Evolutionary conservation across 441 rosid genomes (phyloP).

Genomic region (Gossypium gossypioides): DNA sequence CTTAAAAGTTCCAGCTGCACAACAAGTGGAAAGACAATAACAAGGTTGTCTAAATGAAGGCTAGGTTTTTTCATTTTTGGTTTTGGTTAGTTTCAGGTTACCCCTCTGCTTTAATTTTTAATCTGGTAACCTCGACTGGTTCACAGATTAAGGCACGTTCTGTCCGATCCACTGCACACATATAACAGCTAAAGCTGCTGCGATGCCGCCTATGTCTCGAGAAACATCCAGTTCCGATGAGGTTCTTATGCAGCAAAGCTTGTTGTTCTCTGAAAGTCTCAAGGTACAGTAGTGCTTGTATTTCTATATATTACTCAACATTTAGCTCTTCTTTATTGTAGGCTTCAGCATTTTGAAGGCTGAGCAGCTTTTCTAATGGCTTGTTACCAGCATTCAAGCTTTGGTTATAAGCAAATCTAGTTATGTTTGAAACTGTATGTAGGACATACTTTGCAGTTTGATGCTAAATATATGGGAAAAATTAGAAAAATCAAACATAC

Average conservation of each 20-base stretch:
- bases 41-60: neutral
- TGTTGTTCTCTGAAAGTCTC: constrained; percentile 84
- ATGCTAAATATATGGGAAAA: too few species aligned
- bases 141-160: constrained; percentile 26
- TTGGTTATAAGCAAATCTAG: too few species aligned
- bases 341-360: too few species aligned
- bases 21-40: neutral
- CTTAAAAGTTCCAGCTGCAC: constrained; percentile 8
- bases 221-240: constrained; percentile 43
- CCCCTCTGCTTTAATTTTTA: constrained; percentile 6
- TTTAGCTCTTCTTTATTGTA: neutral
- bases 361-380: too few species aligned
- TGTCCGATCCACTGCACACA: constrained; percentile 19
- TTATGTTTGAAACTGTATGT: too few species aligned
- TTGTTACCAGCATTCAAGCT: too few species aligned
- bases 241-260: constrained; percentile 71
- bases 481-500: neutral
- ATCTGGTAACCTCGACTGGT: constrained; percentile 12
- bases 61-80: neutral
- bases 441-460: too few species aligned
- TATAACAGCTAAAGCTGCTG: constrained; percentile 39
- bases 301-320: neutral
- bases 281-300: constrained; percentile 35
- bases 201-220: constrained; percentile 26
- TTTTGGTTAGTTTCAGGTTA: neutral